Evolutionary conservation across 805 yeast genomes (phyloP).

Genomic region (Wickerhamia fluorescens): DNA sequence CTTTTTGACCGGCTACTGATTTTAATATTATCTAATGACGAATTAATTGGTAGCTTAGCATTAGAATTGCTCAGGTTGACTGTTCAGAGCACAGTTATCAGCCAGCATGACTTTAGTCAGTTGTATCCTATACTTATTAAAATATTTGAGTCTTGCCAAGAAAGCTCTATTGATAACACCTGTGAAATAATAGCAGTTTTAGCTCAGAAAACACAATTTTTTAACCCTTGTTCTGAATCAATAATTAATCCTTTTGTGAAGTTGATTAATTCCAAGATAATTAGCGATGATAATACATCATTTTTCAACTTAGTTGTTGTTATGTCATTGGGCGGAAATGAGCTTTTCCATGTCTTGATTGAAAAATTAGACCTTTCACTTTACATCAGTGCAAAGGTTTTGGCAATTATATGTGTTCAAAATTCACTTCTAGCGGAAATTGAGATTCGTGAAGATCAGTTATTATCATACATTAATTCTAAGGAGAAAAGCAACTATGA

Average conservation of each 20-base stretch:
- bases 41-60: constrained; percentile 7
- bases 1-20: constrained; percentile 13
- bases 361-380: constrained; percentile 11
- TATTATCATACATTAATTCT: constrained; percentile 27
- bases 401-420: constrained; percentile 22
- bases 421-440: constrained; percentile 14
- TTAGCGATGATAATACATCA: not conserved
- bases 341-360: constrained; percentile 5
- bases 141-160: not conserved
- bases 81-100: constrained; percentile 3
- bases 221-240: too few species aligned
- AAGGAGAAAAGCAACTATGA: constrained; percentile 21
- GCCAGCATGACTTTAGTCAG: constrained; percentile 4
- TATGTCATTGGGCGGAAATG: constrained; percentile 4
- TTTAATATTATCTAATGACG: constrained; percentile 22
- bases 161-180: too few species aligned
- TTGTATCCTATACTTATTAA: constrained; percentile 3
- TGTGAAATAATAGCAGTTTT: too few species aligned
- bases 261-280: not conserved
- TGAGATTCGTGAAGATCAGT: constrained; percentile 18
- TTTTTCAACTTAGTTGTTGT: too few species aligned
- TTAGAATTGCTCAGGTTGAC: constrained; percentile 5
- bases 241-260: not conserved
- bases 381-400: constrained; percentile 21
- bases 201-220: too few species aligned